Evolutionary conservation across 305 asterid species (phyloP), one percentile per base, ranked within the genome.

Genomic region (Nicotiana rustica): DNA sequence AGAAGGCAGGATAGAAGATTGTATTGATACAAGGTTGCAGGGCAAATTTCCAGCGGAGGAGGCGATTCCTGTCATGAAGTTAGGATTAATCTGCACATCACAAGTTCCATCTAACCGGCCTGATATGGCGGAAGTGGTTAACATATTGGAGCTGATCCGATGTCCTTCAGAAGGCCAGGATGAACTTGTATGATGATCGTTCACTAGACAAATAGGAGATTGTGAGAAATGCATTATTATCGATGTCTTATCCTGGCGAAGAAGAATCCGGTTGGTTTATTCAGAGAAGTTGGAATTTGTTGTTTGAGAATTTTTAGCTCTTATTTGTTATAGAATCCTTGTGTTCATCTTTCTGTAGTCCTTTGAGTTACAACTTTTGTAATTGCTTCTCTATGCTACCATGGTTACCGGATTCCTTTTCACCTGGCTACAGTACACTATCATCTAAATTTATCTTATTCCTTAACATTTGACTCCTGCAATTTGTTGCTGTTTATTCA

Each of bases 51-150:
- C 93, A 2, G 84, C 83, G 1, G 98, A 94, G 52, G 98, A 93
- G 91, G 95, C 87, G 31, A 91, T 94, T 80, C 97, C 94, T 12
- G 91, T 93, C 67, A 86, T 91, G 83, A 94, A 94, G 79, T 79
- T 94, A 52, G 97, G 98, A 10, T 78, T 94, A 76, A 87, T 94
- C 29, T 94, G 98, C 87, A 93, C 97, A 21, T 94, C 97, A 6
- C 98, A 91, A 84, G 97, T 93, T 82, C 97, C 98, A 31, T 94
- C 98, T 2, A 93, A 89, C 87, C 67, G 98, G 84, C 98, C 98
- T 0, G 92, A 92, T 57, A 93, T 94, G 98, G 90, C 87, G 0
- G 98, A 94, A 86, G 98, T 93, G 3, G 94, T 94, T 19, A 90
- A 86, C 83, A 88, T 94, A 56, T 86, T 94, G 92, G 97, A 94